These are phyloP conservation scores for Colletotrichum sp. DNA, from an alignment of 2,329 filamentous ascomycete species.

Conservation along the genomic window DNA sequence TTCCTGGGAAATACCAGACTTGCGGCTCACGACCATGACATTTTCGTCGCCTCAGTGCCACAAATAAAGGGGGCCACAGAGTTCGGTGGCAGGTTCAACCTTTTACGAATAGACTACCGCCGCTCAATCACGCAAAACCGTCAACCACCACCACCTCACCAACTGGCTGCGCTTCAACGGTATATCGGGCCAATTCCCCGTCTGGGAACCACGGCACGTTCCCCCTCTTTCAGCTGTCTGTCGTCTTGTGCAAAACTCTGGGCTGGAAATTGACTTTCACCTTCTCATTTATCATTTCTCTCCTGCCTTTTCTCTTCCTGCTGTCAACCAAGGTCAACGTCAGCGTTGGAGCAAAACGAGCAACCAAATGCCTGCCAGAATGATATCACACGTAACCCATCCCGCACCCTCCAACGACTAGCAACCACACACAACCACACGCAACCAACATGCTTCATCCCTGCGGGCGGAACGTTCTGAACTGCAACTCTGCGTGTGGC, in stretches of 20 bases:
- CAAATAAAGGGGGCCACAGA: neutral
- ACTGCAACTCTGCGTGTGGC: neutral
- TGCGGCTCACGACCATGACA: neutral
- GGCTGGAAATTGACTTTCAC: neutral
- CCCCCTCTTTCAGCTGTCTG: neutral
- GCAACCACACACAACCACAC: neutral
- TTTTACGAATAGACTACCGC: neutral
- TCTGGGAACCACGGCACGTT: neutral
- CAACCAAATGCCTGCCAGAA: neutral
- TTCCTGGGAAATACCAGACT: neutral
- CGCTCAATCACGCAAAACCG: neutral
- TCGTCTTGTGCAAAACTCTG: neutral
- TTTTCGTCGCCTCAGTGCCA: neutral
- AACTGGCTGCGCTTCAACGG: neutral
- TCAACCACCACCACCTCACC: neutral
- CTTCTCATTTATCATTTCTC: neutral
- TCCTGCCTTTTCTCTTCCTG: neutral
- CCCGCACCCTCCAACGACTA: neutral
- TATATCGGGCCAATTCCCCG: neutral
- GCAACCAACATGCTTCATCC: constrained; percentile 6
- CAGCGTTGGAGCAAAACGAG: neutral
- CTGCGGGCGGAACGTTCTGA: neutral
- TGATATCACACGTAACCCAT: constrained; percentile 4
- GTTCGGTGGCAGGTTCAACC: neutral
- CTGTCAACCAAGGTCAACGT: neutral